These are phyloP conservation scores for Carnegiea gigantea DNA, from an alignment of 179 eudicot species.

Conservation along the genomic window DNA sequence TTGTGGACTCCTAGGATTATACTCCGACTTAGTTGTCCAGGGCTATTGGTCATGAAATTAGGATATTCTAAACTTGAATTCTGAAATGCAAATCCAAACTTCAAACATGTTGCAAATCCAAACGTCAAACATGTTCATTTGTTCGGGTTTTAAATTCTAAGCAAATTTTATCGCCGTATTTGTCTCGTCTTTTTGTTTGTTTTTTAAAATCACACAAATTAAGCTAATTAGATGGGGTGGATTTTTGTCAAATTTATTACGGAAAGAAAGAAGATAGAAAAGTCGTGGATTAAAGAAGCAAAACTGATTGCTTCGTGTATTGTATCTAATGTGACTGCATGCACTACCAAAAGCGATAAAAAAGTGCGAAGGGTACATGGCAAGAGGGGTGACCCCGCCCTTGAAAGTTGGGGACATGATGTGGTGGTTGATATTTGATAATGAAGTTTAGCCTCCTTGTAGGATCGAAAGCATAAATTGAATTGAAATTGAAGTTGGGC, in stretches of 20 bases:
- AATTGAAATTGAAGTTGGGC: neutral
- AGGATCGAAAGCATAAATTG: neutral
- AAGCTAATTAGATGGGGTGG: neutral
- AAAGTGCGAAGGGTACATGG: neutral
- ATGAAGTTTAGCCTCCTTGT: neutral
- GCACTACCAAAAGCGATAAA: conserved; percentile 1
- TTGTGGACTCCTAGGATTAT: too few relatives aligned
- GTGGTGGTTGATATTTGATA: neutral
- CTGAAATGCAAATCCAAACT: too few relatives aligned
- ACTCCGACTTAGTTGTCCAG: too few relatives aligned
- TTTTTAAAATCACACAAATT: too few relatives aligned
- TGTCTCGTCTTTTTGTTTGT: too few relatives aligned
- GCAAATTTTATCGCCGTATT: too few relatives aligned
- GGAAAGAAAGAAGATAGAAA: conserved; percentile 7
- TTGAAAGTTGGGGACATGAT: conserved; percentile 5
- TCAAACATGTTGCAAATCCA: too few relatives aligned
- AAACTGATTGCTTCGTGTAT: conserved; percentile 9
- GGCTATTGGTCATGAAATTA: too few relatives aligned
- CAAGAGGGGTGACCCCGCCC: neutral
- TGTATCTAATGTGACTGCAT: neutral
- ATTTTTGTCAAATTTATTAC: too few relatives aligned
- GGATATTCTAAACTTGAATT: too few relatives aligned
- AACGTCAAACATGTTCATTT: too few relatives aligned
- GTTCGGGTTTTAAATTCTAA: too few relatives aligned
- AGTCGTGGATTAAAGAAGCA: neutral